A percentile compares a stretch with the other conserved stretches of the same genome.
phyloP scores from a whole-genome alignment of 805 yeast genomes.

The Monosporozyma aquatica region DNA sequence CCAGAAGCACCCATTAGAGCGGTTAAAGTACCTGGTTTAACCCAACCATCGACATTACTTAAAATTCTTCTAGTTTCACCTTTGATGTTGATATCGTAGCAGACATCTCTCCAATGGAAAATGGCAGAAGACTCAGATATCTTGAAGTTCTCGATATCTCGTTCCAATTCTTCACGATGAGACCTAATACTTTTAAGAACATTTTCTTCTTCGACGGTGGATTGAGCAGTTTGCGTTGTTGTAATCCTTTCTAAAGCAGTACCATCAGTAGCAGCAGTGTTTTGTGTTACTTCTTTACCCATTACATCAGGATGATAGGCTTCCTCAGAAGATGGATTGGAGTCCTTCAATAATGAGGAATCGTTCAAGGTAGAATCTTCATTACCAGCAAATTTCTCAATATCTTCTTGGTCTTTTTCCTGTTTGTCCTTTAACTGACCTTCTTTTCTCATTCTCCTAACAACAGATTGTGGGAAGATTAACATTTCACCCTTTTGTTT shows the following conservation, averaged over 20 bases:
- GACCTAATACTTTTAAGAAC: background rate
- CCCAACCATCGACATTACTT: constrained; percentile 68
- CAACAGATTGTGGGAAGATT: constrained; percentile 44
- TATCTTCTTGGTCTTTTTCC: constrained; percentile 17
- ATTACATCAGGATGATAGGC: constrained; percentile 6
- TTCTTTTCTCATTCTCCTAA: constrained; percentile 39
- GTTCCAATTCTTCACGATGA: constrained; percentile 11
- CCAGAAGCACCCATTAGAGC: constrained; percentile 77
- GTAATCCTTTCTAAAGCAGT: background rate
- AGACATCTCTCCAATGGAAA: constrained; percentile 71
- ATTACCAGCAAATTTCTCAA: constrained; percentile 17
- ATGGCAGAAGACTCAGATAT: constrained; percentile 36
- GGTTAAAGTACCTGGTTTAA: constrained; percentile 72
- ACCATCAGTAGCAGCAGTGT: constrained; percentile 3
- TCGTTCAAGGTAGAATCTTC: constrained; percentile 13
- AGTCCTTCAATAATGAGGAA: constrained; percentile 20
- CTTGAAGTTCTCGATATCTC: constrained; percentile 17
- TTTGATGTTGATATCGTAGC: constrained; percentile 60
- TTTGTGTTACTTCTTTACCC: background rate
- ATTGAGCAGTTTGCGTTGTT: background rate
- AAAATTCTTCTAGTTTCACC: constrained; percentile 51
- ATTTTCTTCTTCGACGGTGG: background rate
- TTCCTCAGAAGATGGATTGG: constrained; percentile 5
- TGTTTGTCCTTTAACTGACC: constrained; percentile 19
- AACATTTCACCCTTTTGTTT: constrained; percentile 65